Conservation (phyloP, 257 asterid species). For the Salvia hispanica region DNA sequence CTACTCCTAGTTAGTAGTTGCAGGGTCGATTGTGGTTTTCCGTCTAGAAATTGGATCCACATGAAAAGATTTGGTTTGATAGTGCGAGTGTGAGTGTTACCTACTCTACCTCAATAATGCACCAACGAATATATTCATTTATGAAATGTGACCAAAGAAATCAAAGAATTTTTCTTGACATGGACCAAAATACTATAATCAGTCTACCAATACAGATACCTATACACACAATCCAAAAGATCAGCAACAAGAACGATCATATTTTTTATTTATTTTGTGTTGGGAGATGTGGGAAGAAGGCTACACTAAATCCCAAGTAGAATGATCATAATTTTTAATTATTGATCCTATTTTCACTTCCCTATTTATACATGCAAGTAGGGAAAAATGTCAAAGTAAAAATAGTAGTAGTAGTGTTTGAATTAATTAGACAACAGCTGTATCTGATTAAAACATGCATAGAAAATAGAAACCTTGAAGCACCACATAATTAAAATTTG, state of each 20-base stretch:
- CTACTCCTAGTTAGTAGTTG: neutral
- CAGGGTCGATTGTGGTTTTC: neutral
- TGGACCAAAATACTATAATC: slow-evolving; percentile 17
- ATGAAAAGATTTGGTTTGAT: slow-evolving; percentile 24
- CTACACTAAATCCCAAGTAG: too few relatives aligned
- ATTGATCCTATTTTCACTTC: too few relatives aligned
- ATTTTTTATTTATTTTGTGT: too few relatives aligned
- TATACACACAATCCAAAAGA: too few relatives aligned
- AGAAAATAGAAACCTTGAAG: neutral
- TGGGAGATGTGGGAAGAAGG: too few relatives aligned
- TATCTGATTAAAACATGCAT: neutral
- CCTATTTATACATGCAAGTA: too few relatives aligned
- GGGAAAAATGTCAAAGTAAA: too few relatives aligned
- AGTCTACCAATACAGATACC: neutral
- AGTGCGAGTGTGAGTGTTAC: slow-evolving; percentile 28
- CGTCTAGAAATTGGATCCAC: slow-evolving; percentile 9
- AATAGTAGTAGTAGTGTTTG: too few relatives aligned
- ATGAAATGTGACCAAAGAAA: neutral
- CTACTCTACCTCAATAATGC: slow-evolving; percentile 28
- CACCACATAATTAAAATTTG: neutral
- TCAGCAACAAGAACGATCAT: too few relatives aligned
- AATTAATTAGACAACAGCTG: neutral
- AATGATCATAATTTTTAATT: too few relatives aligned
- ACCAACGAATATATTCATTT: slow-evolving; percentile 7
- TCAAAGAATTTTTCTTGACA: neutral